Percentiles rank a stretch among this genome's conserved stretches.
phyloP scores from a whole-genome alignment of 495 filamentous ascomycete species.

The Tuber umbilicatum region DNA sequence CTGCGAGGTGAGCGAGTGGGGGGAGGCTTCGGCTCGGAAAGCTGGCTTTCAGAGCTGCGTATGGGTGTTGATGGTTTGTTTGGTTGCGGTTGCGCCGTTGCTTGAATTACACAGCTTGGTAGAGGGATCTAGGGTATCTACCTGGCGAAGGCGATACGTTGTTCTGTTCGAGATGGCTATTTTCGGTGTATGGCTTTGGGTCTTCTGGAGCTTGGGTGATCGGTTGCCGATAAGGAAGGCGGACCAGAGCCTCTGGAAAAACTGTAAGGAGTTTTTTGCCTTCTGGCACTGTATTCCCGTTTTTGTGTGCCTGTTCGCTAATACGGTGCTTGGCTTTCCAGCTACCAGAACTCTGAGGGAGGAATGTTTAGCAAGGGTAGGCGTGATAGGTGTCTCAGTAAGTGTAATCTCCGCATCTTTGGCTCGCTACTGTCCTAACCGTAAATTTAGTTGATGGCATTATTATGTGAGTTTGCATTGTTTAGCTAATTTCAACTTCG shows the following conservation, averaged over 20 bases:
- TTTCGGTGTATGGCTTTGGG: constrained; percentile 57
- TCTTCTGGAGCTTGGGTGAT: constrained; percentile 69
- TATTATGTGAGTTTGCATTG: constrained; percentile 48
- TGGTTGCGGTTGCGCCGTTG: constrained; percentile 63
- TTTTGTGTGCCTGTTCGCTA: not conserved
- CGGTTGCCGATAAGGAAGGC: constrained; percentile 53
- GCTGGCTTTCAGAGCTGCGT: constrained; percentile 60
- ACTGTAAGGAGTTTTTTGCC: constrained; percentile 20
- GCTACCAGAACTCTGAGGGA: constrained; percentile 53
- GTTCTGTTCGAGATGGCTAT: constrained; percentile 54
- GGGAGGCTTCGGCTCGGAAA: constrained; percentile 56
- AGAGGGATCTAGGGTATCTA: constrained; percentile 53
- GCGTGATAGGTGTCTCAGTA: constrained; percentile 66
- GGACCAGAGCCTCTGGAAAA: constrained; percentile 34
- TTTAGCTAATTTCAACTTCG: not conserved
- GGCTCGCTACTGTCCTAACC: constrained; percentile 20
- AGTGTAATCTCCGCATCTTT: constrained; percentile 9
- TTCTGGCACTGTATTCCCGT: not conserved
- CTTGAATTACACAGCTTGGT: constrained; percentile 64
- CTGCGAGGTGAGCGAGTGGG: constrained; percentile 68
- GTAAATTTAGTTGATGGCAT: constrained; percentile 56
- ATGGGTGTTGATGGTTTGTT: constrained; percentile 56
- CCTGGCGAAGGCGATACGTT: constrained; percentile 48
- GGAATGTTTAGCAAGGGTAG: constrained; percentile 69
- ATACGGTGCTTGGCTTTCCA: constrained; percentile 11